Conservation (phyloP, 805 yeast species). For the Nakazawaea wyomingensis region DNA sequence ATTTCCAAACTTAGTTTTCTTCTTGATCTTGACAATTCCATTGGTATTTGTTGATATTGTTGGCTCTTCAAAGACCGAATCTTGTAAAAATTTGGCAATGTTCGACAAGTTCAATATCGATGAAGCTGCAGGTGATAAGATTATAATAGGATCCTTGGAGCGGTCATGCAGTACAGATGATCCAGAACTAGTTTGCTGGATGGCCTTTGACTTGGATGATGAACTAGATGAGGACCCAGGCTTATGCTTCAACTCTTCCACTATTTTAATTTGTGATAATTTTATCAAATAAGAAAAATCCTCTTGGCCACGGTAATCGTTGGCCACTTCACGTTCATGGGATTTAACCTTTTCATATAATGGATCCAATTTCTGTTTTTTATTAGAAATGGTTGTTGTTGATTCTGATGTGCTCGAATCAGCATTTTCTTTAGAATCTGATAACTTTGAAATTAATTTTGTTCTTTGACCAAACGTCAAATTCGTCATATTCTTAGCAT, state of each 20-base stretch:
- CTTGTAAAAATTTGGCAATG: slow-evolving; percentile 64
- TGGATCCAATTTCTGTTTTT: slow-evolving; percentile 26
- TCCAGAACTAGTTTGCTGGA: background rate
- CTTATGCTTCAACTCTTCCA: slow-evolving; percentile 8
- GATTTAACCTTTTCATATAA: slow-evolving; percentile 28
- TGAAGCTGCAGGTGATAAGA: slow-evolving; percentile 77
- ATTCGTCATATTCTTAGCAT: slow-evolving; percentile 8
- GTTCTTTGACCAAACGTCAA: slow-evolving; percentile 13
- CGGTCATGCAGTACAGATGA: slow-evolving; percentile 9
- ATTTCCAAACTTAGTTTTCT: slow-evolving; percentile 52
- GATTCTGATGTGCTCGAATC: slow-evolving; percentile 7
- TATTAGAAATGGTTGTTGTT: background rate
- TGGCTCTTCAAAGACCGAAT: slow-evolving; percentile 60
- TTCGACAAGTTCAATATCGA: slow-evolving; percentile 61
- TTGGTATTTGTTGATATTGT: slow-evolving; percentile 30
- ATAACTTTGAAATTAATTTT: slow-evolving; percentile 10
- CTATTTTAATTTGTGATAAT: slow-evolving; percentile 8
- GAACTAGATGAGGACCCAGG: slow-evolving; percentile 14
- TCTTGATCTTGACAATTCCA: slow-evolving; percentile 45
- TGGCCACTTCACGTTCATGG: slow-evolving; percentile 34
- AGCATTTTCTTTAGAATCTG: slow-evolving; percentile 7
- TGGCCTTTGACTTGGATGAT: slow-evolving; percentile 7
- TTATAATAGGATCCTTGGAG: slow-evolving; percentile 59
- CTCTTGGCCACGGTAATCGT: slow-evolving; percentile 32
- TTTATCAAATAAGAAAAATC: slow-evolving; percentile 13